Evolutionary conservation across 148 eudicot species (phyloP).

Genomic region (Chenopodium berlandieri): DNA sequence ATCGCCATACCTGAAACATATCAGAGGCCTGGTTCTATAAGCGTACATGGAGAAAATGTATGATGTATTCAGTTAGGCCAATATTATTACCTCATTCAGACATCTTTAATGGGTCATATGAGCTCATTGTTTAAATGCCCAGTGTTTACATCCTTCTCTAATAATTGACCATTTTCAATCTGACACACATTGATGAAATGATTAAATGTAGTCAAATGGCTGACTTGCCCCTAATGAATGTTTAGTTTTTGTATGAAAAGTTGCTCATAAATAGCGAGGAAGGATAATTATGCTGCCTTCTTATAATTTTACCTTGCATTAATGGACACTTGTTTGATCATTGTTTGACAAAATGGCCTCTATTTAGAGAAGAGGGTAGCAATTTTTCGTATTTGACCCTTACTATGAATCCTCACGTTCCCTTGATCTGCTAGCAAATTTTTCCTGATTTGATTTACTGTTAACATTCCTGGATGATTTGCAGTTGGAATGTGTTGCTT

Average conservation of each 20-base stretch:
- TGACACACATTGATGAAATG: neutral
- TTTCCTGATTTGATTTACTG: neutral
- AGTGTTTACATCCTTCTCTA: neutral
- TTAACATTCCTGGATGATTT: constrained; percentile 13
- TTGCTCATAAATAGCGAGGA: neutral
- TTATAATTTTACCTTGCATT: neutral
- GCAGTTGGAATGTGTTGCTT: constrained; percentile 77
- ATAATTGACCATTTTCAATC: neutral
- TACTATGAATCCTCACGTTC: neutral
- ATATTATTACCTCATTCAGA: neutral
- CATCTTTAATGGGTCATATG: neutral
- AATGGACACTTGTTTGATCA: neutral
- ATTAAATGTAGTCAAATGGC: neutral
- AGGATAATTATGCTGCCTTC: neutral
- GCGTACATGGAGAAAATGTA: neutral
- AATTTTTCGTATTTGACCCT: too few relatives aligned
- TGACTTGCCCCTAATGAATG: neutral
- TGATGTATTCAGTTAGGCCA: neutral
- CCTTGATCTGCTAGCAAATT: constrained; percentile 1
- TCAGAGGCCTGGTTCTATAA: neutral
- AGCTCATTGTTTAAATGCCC: neutral
- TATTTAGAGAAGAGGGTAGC: neutral
- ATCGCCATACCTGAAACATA: neutral
- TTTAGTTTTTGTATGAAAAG: neutral
- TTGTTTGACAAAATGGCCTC: neutral